These are phyloP conservation scores for Linnemannia schmuckeri DNA, from an alignment of 192 early-diverging fungal genomes.

Conservation along the genomic window DNA sequence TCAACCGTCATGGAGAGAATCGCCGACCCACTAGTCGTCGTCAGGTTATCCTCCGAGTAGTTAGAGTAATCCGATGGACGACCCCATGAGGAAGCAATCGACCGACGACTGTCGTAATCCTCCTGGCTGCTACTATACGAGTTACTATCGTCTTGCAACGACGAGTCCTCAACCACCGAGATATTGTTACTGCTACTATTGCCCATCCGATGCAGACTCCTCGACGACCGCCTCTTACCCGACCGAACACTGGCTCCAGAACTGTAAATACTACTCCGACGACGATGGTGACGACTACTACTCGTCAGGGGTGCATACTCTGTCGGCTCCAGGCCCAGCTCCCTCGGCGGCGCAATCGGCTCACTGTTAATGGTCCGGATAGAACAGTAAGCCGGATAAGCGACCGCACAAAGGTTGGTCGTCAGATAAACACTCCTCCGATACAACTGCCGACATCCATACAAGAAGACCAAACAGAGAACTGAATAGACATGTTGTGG, in stretches of 20 bases:
- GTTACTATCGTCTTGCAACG: constrained; percentile 19
- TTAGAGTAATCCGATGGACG: constrained; percentile 45
- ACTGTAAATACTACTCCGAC: constrained; percentile 33
- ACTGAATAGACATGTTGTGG: constrained; percentile 52
- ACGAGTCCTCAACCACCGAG: constrained; percentile 19
- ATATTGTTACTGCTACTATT: constrained; percentile 17
- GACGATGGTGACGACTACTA: constrained; percentile 4
- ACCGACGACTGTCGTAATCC: constrained; percentile 18
- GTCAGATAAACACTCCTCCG: constrained; percentile 54
- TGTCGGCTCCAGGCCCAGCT: constrained; percentile 36
- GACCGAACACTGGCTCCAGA: constrained; percentile 11
- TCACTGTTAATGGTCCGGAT: constrained; percentile 60
- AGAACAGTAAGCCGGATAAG: constrained; percentile 65
- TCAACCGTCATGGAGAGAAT: constrained; percentile 36
- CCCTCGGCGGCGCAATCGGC: constrained; percentile 31
- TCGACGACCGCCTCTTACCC: constrained; percentile 1
- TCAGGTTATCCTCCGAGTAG: constrained; percentile 42
- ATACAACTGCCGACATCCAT: constrained; percentile 52
- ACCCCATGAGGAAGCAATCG: constrained; percentile 40
- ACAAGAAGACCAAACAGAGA: constrained; percentile 36
- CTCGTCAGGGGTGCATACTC: constrained; percentile 23
- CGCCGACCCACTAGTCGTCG: constrained; percentile 18
- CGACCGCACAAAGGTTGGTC: constrained; percentile 61
- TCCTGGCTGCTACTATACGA: constrained; percentile 48
- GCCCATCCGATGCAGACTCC: constrained; percentile 28